phyloP scores from a whole-genome alignment of 2,329 filamentous ascomycete species.

The Aspergillus awamori region DNA sequence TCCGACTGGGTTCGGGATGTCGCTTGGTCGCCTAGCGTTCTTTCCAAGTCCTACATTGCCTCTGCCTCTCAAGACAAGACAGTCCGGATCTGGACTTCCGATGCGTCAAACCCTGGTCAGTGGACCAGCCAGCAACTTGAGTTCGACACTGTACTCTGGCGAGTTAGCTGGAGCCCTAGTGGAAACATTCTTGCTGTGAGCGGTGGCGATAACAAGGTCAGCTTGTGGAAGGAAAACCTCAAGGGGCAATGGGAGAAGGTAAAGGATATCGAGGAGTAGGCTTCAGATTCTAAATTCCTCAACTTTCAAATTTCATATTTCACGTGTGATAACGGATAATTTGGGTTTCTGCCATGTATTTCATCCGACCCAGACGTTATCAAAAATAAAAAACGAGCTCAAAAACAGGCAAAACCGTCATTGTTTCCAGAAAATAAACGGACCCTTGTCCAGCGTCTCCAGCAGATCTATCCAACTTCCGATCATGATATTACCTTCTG shows the following conservation, averaged over 20 bases:
- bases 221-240: slow-evolving; percentile 97
- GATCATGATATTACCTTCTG: slow-evolving; percentile 51
- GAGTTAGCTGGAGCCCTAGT: slow-evolving; percentile 96
- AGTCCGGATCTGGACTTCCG: slow-evolving; percentile 92
- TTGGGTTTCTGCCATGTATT: slow-evolving; percentile 5
- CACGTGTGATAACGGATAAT: slow-evolving; percentile 21
- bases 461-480: slow-evolving; percentile 50
- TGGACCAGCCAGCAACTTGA: slow-evolving; percentile 86
- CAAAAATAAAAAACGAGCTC: background rate
- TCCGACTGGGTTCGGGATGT: slow-evolving; percentile 97
- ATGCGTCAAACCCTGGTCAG: slow-evolving; percentile 65
- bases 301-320: background rate
- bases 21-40: slow-evolving; percentile 91
- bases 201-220: slow-evolving; percentile 94
- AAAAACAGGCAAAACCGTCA: slow-evolving; percentile 11
- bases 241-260: slow-evolving; percentile 96
- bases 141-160: slow-evolving; percentile 90
- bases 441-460: slow-evolving; percentile 26
- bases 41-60: slow-evolving; percentile 96
- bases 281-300: slow-evolving; percentile 10
- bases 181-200: slow-evolving; percentile 95
- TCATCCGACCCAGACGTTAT: background rate
- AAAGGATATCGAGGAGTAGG: slow-evolving; percentile 88
- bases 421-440: slow-evolving; percentile 39
- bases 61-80: slow-evolving; percentile 96